These are phyloP conservation scores for Candolleomyces aberdarensis DNA, from an alignment of 768 basidiomycete species.

Conservation along the genomic window DNA sequence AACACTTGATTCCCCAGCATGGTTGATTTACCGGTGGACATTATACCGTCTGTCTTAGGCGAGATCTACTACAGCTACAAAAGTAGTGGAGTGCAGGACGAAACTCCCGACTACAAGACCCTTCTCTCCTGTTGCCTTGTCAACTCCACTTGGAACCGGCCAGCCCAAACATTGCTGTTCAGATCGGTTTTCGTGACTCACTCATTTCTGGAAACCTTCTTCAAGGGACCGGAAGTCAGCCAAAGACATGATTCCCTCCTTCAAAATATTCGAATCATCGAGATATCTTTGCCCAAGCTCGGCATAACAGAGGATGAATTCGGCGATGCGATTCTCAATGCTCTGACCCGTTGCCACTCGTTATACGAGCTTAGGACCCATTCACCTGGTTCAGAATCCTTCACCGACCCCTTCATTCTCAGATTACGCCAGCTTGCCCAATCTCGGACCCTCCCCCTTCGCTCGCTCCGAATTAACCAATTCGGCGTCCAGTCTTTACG, in stretches of 20 bases:
- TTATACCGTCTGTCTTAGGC: slow-evolving; percentile 10
- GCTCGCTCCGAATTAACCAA: not conserved
- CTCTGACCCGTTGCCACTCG: not conserved
- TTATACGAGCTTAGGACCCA: not conserved
- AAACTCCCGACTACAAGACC: slow-evolving; percentile 14
- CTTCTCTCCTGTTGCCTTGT: slow-evolving; percentile 13
- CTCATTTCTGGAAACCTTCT: not conserved
- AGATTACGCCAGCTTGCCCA: not conserved
- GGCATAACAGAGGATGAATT: not conserved
- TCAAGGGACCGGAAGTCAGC: not conserved
- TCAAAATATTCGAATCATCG: not conserved
- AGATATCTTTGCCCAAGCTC: not conserved
- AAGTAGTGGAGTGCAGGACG: not conserved
- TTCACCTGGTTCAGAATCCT: not conserved
- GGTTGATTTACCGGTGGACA: slow-evolving; percentile 7
- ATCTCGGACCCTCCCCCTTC: not conserved
- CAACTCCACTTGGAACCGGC: slow-evolving; percentile 13
- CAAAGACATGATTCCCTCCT: not conserved
- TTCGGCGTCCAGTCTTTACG: not conserved
- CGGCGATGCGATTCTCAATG: not conserved
- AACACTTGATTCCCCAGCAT: not conserved
- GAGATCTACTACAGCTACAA: slow-evolving; percentile 11
- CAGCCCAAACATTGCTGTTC: slow-evolving; percentile 15
- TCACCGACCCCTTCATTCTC: not conserved
- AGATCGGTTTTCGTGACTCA: not conserved